Conservation (phyloP, 129 eudicot genomes). For the Flaveria linearis region DNA sequence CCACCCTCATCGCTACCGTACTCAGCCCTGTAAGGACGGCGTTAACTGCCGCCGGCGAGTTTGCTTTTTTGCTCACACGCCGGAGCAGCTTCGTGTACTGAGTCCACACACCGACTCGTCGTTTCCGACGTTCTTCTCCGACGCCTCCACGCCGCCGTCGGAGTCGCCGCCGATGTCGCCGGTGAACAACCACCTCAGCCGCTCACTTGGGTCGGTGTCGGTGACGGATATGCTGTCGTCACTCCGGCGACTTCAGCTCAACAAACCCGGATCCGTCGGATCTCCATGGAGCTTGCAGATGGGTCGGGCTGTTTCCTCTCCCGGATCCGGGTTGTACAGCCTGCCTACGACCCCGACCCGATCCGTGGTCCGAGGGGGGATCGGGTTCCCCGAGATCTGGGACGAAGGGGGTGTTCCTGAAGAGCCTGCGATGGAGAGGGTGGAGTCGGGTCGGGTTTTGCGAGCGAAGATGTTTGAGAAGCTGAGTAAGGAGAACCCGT, state of each 20-base stretch:
- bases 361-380: slow-evolving; percentile 42
- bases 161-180: slow-evolving; percentile 82
- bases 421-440: slow-evolving; percentile 71
- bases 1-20: slow-evolving; percentile 76
- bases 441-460: slow-evolving; percentile 74
- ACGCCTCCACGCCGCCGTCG: slow-evolving; percentile 42
- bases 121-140: slow-evolving; percentile 25
- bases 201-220: slow-evolving; percentile 57
- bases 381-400: slow-evolving; percentile 50
- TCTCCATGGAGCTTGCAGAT: slow-evolving; percentile 43
- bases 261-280: slow-evolving; percentile 47
- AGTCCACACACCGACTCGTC: slow-evolving; percentile 45
- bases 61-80: slow-evolving; percentile 81
- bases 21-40: slow-evolving; percentile 89
- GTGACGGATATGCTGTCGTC: slow-evolving; percentile 57
- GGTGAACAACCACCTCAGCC: slow-evolving; percentile 36
- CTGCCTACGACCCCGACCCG: slow-evolving; percentile 72
- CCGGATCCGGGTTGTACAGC: slow-evolving; percentile 62
- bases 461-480: slow-evolving; percentile 80
- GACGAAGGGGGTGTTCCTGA: slow-evolving; percentile 47
- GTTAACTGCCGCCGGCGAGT: slow-evolving; percentile 56
- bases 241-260: slow-evolving; percentile 70
- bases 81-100: slow-evolving; percentile 71
- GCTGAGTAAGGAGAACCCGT: slow-evolving; percentile 74
- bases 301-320: slow-evolving; percentile 42